Percentiles rank a stretch among this genome's conserved stretches.
These are phyloP conservation scores for Drechslerella dactyloides DNA, from an alignment of 2,329 filamentous ascomycete species.

Conservation along the genomic window DNA sequence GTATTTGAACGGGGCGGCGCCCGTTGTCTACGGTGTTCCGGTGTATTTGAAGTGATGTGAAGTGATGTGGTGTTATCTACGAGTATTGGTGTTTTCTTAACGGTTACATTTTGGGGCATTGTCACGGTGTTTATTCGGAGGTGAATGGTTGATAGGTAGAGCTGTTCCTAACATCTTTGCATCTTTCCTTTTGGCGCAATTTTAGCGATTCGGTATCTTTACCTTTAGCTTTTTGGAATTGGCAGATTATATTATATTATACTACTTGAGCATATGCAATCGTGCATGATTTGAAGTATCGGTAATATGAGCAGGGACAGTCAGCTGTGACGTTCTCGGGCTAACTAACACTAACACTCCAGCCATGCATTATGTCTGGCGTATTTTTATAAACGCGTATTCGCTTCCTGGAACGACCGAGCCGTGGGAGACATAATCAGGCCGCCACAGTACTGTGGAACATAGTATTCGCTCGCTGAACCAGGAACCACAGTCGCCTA, in stretches of 20 bases:
- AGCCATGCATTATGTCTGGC: too few relatives aligned
- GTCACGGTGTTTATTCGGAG: neutral
- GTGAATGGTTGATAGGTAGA: neutral
- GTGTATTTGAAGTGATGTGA: slow-evolving; percentile 72
- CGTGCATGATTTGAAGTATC: neutral
- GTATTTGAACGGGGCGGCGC: slow-evolving; percentile 91
- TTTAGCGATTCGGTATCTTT: neutral
- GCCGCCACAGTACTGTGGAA: too few relatives aligned
- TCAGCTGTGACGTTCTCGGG: neutral
- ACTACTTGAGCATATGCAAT: neutral
- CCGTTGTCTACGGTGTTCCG: slow-evolving; percentile 93
- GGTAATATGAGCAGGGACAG: neutral
- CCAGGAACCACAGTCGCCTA: too few relatives aligned
- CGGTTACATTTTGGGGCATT: slow-evolving; percentile 11
- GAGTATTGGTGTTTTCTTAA: slow-evolving; percentile 24
- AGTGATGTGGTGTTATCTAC: slow-evolving; percentile 45
- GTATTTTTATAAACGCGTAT: neutral
- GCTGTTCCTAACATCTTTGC: neutral
- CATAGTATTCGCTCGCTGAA: too few relatives aligned
- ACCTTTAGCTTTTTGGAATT: neutral
- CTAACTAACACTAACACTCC: too few relatives aligned
- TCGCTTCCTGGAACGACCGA: neutral
- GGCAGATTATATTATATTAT: neutral
- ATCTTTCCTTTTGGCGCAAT: neutral
- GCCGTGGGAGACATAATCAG: neutral